Evolutionary conservation across 2,329 filamentous ascomycete species (phyloP), one percentile per base, ranked within the genome.

Genomic region (Hirsutella minnesotensis): DNA sequence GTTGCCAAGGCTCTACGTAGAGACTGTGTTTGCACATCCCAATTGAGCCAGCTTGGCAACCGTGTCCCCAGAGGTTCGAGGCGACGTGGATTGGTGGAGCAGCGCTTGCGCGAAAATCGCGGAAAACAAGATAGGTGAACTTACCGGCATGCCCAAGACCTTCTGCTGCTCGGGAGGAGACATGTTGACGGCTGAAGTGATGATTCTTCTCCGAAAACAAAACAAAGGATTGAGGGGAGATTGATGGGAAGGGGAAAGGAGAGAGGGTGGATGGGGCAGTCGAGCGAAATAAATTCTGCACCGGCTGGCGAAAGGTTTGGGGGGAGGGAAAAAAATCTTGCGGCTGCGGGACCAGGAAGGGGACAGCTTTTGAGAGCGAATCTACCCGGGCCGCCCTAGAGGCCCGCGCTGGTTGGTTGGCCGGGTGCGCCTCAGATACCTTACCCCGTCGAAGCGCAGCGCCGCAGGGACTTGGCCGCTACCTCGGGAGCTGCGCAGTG

Each of bases 61-160:
- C 20, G 48, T 40, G 41, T 36, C 41, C 41, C 38, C 49, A 48
- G 27, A 46, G 36, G 39, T 53, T 54, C 53, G 53, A 33, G 18
- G 21, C 24, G 24, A 27, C 24, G 24, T 27, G 24, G 24, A 27
- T 27, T 7, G 24, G 12, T 27, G 12, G 24, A 12, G 24, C 24
- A 13, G 13, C 24, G 36, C 30, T 33, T 51, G 54, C 56, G 58
- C 52, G 51, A 57, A 49, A 52, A 43, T 43, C 42, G 16, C 35
- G 38, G 12, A 49, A 40, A 40, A 40, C 40, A 47, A 38, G 43
- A 33, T 41, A 40, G 45, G 29, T 39, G 20, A 29, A 72, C 75
- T 73, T 72, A 81, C 77, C 64, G 75, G 75, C 74, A 81, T 80
- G 74, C 78, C 78, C 72, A 80, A 58, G 58, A 81, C 69, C 64